phyloP scores from a whole-genome alignment of 2,329 filamentous ascomycete genomes.

The Sporothrix curviconia region DNA sequence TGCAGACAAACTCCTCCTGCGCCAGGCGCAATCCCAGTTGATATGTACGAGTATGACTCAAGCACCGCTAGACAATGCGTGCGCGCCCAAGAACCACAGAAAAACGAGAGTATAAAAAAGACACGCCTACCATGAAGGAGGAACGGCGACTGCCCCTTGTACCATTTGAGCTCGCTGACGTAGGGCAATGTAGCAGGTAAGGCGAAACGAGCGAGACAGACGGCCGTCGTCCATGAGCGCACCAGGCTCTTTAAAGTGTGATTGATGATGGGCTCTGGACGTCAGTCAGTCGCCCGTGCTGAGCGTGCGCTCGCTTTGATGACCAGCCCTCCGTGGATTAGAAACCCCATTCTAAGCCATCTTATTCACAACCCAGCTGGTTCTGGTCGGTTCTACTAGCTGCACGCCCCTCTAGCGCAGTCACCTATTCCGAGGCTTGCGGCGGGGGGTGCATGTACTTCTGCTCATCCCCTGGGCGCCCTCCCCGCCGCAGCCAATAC shows the following conservation, averaged over 20 bases:
- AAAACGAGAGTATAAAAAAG: too few relatives aligned
- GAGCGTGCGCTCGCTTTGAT: not conserved
- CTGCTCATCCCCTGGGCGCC: conserved; percentile 3
- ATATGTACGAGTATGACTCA: conserved; percentile 5
- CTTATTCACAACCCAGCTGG: conserved; percentile 6
- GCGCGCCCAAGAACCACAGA: too few relatives aligned
- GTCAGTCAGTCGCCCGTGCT: not conserved
- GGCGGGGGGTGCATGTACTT: conserved; percentile 3
- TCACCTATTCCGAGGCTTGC: not conserved
- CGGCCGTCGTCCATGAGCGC: conserved; percentile 3
- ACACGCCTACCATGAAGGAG: not conserved
- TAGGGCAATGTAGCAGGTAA: not conserved
- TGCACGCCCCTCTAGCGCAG: not conserved
- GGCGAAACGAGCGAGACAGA: not conserved
- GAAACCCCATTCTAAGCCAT: not conserved
- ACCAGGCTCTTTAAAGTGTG: not conserved
- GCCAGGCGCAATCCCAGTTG: too few relatives aligned
- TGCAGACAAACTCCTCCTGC: not conserved
- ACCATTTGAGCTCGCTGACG: not conserved
- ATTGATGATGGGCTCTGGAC: too few relatives aligned
- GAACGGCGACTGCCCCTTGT: not conserved
- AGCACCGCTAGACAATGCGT: not conserved
- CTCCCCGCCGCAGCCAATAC: not conserved
- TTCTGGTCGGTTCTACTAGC: conserved; percentile 10
- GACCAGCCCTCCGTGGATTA: not conserved